Evolutionary conservation across 352 stramenopile species (phyloP), one percentile per base, ranked within the genome.

Genomic region (Pythium dissimile): DNA sequence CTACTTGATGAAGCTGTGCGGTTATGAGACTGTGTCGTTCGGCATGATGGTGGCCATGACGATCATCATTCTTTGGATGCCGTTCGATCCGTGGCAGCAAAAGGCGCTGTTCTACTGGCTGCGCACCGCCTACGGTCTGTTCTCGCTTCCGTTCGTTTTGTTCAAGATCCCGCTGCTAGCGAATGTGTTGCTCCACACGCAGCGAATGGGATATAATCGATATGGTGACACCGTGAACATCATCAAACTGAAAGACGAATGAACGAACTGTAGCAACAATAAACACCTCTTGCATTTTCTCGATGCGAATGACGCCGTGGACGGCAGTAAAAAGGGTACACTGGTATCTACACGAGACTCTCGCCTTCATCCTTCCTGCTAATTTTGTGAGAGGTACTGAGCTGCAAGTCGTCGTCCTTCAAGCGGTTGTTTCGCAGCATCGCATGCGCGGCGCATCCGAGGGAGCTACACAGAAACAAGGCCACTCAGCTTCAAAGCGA

Each of bases 91-190:
- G 16, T 96, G 87, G 87, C 82, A 94, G 42, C 81, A 77, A 16
- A 84, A 89, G 27, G 78, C 78, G 41, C 62, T 92, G 15, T 88
- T 95, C 45, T 96, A 93, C 66, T 96, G 87, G 87, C 74, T 96
- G 30, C 84, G 86, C 3, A 94, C 83, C 3, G 75, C 78, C 3
- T 96, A 95, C 45, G 87, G 86, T 9, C 64, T 95, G 20, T 86
- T 92, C 44, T 92, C 82, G 16, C 72, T 94, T n/a, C 87, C 87
- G n/a, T 96, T 90, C 41, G 59, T 94, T 26, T 62, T 86, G 13
- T 94, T 96, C 67, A 95, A 95, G 60, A 80, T 96, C 58, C 87
- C 87, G 7, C 54, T 96, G 28, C 46, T 95, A 15, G 77, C 83
- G 15, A 92, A 82, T 54, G 75, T 95, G 38, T 66, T 95, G 18